These are phyloP conservation scores for Venturia oleaginea DNA, from an alignment of 2,329 filamentous ascomycete species.

Conservation along the genomic window DNA sequence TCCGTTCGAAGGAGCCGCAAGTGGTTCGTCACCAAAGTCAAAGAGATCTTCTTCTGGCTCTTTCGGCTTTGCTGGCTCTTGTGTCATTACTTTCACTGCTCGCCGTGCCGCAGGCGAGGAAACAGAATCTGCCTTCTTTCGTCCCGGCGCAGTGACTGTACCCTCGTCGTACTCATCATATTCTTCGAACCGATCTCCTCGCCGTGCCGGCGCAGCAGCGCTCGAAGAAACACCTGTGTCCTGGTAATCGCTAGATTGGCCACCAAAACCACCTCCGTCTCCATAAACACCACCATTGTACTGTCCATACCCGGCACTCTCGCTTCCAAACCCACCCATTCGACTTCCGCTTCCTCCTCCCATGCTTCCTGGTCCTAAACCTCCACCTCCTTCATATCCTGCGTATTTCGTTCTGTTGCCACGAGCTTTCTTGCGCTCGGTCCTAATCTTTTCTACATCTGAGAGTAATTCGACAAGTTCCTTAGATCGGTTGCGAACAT, in stretches of 20 bases:
- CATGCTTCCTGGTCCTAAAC: constrained; percentile 38
- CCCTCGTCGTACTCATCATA: constrained; percentile 95
- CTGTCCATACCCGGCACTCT: constrained; percentile 51
- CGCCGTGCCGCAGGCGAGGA: constrained; percentile 16
- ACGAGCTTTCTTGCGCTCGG: constrained; percentile 77
- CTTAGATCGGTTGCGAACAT: constrained; percentile 93
- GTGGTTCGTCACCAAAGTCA: constrained; percentile 70
- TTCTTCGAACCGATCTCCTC: constrained; percentile 79
- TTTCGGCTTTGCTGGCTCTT: constrained; percentile 67
- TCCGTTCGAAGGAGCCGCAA: constrained; percentile 36
- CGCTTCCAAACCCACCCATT: constrained; percentile 88
- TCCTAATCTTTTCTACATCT: constrained; percentile 76
- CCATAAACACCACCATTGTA: constrained; percentile 75
- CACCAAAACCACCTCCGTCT: constrained; percentile 90
- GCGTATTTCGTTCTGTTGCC: constrained; percentile 89
- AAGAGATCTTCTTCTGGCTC: constrained; percentile 88
- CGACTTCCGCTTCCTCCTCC: constrained; percentile 59
- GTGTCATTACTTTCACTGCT: constrained; percentile 39
- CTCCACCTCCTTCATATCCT: constrained; percentile 76
- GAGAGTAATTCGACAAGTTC: constrained; percentile 88
- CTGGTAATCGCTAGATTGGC: constrained; percentile 44
- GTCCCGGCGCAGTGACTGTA: constrained; percentile 42
- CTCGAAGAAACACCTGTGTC: constrained; percentile 43
- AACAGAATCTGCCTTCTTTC: constrained; percentile 37
- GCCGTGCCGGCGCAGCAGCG: constrained; percentile 48